Evolutionary conservation across 257 asterid genomes (phyloP), one percentile per base, ranked within the genome.

Genomic region (Paulownia fortunei): DNA sequence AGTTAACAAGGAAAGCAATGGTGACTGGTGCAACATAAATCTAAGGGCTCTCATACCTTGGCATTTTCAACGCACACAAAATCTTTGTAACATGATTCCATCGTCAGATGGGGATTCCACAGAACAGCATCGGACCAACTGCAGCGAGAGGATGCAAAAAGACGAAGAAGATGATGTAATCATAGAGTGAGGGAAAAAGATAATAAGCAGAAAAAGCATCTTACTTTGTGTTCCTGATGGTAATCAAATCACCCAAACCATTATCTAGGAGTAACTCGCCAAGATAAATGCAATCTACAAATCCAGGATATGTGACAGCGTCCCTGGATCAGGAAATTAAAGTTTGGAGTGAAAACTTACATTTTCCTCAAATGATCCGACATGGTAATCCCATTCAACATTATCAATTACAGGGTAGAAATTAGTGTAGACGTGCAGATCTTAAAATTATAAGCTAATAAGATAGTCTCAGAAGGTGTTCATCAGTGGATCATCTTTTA

Each of bases 21-120:
- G 37, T 34, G 37, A 34, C 5, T 34, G n/a, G n/a, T n/a, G n/a
- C n/a, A 19, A 64, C 16, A 30, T 1, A 11, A 37, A 76, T 36
- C 30, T 23, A 68, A 65, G 68, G 56, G 27, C 7, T 78, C 9
- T 66, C 66, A 4, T 89, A 93, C 99, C 96, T 93, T 91, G 83
- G 98, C 99, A 85, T 96, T 93, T 82, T 96, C 99, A 8, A 96
- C 97, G 24, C 98, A 96, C 61, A 93, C 97, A 82, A 96, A 96
- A 81, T 93, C 89, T 86, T 93, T 93, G 63, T 93, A 96, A 74
- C 95, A 87, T 15, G 96, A 76, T 74, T 92, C 95, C 97, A 96
- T 93, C 0, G 96, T 92, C 73, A 92, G 86, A 85, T 96, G 86
- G 4, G 98, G 99, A 76, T 96, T 96, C 99, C 99, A 96, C 68